Evolutionary conservation across 2,329 filamentous ascomycete species (phyloP), one percentile per base, ranked within the genome.

Genomic region (Aspergillus udagawae): DNA sequence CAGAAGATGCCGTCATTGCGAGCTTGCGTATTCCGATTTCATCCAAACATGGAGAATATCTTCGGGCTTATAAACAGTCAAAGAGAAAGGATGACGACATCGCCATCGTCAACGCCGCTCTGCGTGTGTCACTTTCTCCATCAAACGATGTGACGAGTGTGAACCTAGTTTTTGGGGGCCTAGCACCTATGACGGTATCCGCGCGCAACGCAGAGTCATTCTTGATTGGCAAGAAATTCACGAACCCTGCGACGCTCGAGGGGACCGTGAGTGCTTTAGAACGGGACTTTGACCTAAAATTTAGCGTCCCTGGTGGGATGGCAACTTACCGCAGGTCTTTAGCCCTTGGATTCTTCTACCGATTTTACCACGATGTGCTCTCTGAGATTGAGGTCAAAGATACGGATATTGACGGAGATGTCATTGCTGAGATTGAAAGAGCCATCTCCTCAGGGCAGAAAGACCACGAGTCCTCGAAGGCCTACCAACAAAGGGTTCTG

Each of bases 11-110:
- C 1, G 85, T 97, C 61, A 93, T 99, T 59, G 86, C 91, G 1
- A 88, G 88, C 45, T 87, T 99, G 61, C 85, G 88, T n/a, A 91
- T 99, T 48, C 94, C 94, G 0, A 77, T 90, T 2, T 88, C 90
- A 0, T 81, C 81, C 2, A 82, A 86, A 53, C 89, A 88, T 66
- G 88, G 90, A 3, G 94, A 97, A 70, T 91, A 87, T 70, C 88
- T 96, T 71, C 84, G 89, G 47, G 88, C 93, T 1, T 97, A 97
- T 76, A 99, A 99, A 75, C 93, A 97, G 73, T 86, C 94, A 0
- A 99, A 99, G 79, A 81, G 94, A 63, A 97, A 97, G 71, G 94
- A 99, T 67, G 94, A 99, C 67, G 94, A 99, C 70, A 97, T 99
- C 70, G 94, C 94, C 2, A 97, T 99, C 66, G 94, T 97, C 25